These are phyloP conservation scores for Coleophoma crateriformis DNA, from an alignment of 2,329 filamentous ascomycete genomes.

Conservation along the genomic window DNA sequence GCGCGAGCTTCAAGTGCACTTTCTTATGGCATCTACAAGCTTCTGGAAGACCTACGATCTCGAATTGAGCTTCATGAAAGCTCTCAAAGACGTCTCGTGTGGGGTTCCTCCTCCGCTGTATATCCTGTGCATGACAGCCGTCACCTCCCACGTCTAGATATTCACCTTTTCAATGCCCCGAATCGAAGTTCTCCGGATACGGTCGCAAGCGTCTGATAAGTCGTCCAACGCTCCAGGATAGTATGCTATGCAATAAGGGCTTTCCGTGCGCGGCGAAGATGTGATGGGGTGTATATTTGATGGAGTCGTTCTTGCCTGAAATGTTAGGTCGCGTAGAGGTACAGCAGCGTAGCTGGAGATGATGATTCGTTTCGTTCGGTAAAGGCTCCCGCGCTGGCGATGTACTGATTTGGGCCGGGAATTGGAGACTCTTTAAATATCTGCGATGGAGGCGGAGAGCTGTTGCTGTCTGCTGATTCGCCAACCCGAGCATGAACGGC, in stretches of 20 bases:
- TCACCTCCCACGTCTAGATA: constrained; percentile 7
- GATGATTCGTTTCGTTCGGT: neutral
- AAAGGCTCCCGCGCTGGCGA: neutral
- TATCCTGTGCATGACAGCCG: constrained; percentile 18
- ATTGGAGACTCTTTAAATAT: no score
- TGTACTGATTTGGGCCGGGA: no score
- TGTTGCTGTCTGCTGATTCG: no score
- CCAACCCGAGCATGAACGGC: no score
- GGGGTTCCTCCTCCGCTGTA: constrained; percentile 21
- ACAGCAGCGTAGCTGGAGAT: neutral
- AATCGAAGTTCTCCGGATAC: no score
- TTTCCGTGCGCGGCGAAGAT: neutral
- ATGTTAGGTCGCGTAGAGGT: neutral
- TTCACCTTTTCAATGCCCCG: constrained; percentile 14
- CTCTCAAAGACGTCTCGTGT: constrained; percentile 24
- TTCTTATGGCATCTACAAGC: constrained; percentile 20
- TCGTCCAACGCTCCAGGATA: no score
- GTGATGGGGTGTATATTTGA: neutral
- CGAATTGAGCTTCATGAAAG: constrained; percentile 22
- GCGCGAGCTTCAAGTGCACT: constrained; percentile 15
- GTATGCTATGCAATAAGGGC: neutral
- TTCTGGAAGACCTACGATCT: constrained; percentile 26
- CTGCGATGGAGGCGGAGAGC: no score
- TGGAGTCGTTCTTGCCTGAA: neutral
- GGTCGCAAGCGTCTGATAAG: no score